A percentile compares a stretch with the other conserved stretches of the same genome.
phyloP scores from a whole-genome alignment of 139 green algal genomes.

The Tetradesmus lagerheimii region DNA sequence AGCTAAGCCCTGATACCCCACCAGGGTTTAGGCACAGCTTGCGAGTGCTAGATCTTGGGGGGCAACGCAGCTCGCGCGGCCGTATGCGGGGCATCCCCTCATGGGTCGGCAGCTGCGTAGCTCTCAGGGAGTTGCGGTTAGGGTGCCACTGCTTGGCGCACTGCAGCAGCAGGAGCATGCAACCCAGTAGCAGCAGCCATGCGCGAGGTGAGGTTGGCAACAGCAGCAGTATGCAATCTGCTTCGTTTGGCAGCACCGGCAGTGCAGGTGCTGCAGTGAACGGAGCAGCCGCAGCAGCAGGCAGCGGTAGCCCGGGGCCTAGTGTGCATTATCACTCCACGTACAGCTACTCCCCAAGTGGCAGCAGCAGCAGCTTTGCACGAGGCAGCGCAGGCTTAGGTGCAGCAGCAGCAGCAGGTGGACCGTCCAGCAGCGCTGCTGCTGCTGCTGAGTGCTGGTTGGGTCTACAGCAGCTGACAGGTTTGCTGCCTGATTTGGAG shows the following conservation, averaged over 20 bases:
- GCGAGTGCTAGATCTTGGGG: neutral
- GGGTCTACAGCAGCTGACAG: slow-evolving; percentile 37
- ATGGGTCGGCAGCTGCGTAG: slow-evolving; percentile 8
- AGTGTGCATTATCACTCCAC: neutral
- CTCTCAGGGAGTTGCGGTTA: slow-evolving; percentile 2
- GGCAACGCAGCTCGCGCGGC: neutral
- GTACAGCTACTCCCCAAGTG: too few species aligned
- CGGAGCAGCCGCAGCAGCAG: neutral
- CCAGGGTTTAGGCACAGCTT: slow-evolving; percentile 14
- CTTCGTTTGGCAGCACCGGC: neutral
- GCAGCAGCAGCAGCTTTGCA: slow-evolving; percentile 17
- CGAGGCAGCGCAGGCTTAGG: neutral
- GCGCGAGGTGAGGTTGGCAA: neutral
- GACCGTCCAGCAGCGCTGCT: neutral
- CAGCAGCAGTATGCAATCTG: neutral
- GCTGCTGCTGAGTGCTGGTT: neutral
- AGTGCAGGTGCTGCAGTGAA: neutral
- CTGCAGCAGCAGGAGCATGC: neutral
- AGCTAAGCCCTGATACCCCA: neutral
- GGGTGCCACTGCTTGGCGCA: slow-evolving; percentile 4
- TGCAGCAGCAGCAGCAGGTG: neutral
- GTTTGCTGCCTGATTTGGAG: slow-evolving; percentile 26
- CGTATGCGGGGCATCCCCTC: slow-evolving; percentile 21
- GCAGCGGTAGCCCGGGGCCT: neutral
- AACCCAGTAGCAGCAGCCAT: neutral